Conservation (phyloP, 148 eudicot species). For the Persicaria tinctoria region DNA sequence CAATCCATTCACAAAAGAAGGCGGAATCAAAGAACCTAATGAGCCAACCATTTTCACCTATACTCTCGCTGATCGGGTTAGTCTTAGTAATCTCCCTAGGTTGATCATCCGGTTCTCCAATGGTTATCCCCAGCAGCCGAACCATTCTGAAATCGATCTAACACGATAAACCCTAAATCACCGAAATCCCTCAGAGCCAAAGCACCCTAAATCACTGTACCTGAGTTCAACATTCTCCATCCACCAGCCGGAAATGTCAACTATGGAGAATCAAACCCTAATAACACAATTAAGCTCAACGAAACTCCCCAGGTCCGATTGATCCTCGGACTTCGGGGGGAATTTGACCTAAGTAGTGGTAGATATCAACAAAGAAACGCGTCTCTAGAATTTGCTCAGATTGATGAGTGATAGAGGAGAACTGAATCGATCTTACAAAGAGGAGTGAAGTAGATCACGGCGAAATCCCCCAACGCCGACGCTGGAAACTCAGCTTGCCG, state of each 20-base stretch:
- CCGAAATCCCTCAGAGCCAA: not conserved
- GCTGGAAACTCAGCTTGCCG: not conserved
- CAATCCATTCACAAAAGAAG: slow-evolving; percentile 99
- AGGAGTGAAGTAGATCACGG: not conserved
- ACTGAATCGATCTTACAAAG: slow-evolving; percentile 5
- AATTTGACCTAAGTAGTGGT: slow-evolving; percentile 5
- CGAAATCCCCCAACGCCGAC: not conserved
- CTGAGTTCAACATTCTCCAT: not conserved
- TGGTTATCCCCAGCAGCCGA: slow-evolving; percentile 61
- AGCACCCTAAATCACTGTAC: not conserved
- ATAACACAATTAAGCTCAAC: slow-evolving; percentile 3
- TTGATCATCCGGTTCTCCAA: slow-evolving; percentile 60
- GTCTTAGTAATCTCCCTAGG: slow-evolving; percentile 87
- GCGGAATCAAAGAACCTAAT: slow-evolving; percentile 94
- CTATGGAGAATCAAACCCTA: slow-evolving; percentile 1
- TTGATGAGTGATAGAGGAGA: not conserved
- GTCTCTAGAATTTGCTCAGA: slow-evolving; percentile 3
- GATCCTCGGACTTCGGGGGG: slow-evolving; percentile 4
- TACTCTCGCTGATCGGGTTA: slow-evolving; percentile 56
- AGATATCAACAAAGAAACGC: not conserved
- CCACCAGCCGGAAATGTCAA: not conserved
- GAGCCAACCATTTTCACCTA: slow-evolving; percentile 89
- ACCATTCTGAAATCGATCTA: slow-evolving; percentile 48
- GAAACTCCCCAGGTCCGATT: slow-evolving; percentile 7
- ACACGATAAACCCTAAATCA: slow-evolving; percentile 33